Base-by-base conservation (phyloP, 2,329 filamentous ascomycete species). In the Venturia carpophila region DNA sequence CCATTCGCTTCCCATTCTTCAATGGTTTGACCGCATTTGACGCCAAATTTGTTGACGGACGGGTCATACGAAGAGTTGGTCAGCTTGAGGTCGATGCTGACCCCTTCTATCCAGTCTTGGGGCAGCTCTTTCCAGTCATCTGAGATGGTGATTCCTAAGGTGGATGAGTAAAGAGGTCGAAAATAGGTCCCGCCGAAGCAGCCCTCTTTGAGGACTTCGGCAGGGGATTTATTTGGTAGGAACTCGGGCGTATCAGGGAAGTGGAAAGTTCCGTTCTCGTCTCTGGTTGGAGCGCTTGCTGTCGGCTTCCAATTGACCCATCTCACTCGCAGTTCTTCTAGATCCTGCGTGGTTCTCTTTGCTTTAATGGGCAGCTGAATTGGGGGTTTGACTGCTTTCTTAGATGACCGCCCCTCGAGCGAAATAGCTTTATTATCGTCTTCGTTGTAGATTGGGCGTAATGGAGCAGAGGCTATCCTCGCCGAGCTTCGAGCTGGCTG, bases 1-100 rank as follows among this genome's bases (percentile, higher is more conserved):
- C 82, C 82, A 4, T 75, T 75, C 0, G 78, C 79, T 69, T 84
- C 82, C 82, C 82, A 84, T 67, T 82, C 77, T 68, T 83, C 81
- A 56, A 83, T 83, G 19, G 72, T 77, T 71, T 84, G 82, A 5
- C 82, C 82, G 68, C 80, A 82, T 3, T 77, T 68, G 3, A 82
- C 81, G 65, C 78, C 78, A 71, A 76, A 83, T 68, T 83, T 84
- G 71, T 84, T 84, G 34, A 82, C 72, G 1, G 77, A 77, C 0
- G 80, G 68, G 60, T 81, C 72, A 71, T 83, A 83, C 0, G 67
- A 68, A 0, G 71, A 67, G 5, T 70, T 77, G 0, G 75, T 78
- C 11, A 83, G 72, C 67, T 76, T 80, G 27, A 63, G 70, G 63
- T 70, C 68, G 0, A 77, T 71, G 62, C 77, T 72, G 3, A 83